These are phyloP conservation scores for Diaporthe vaccinii DNA, from an alignment of 2,329 filamentous ascomycete genomes.

Conservation along the genomic window DNA sequence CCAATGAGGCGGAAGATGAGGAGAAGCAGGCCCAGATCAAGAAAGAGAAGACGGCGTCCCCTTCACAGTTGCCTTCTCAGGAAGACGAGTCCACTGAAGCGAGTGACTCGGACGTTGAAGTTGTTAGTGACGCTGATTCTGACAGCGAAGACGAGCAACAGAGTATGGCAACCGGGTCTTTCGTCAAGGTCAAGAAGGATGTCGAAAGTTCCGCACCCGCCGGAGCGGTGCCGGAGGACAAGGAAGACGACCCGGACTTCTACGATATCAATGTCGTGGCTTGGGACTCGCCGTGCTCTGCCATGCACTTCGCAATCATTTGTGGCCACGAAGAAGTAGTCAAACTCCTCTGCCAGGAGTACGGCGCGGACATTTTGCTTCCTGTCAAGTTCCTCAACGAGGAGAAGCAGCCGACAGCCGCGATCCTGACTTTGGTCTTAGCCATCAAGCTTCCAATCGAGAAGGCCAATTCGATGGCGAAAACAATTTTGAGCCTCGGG, in stretches of 20 bases:
- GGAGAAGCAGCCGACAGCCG: conserved; percentile 64
- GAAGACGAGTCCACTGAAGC: conserved; percentile 52
- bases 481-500: conserved; percentile 76
- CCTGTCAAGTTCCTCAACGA: conserved; percentile 76
- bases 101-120: conserved; percentile 58
- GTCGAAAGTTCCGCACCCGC: conserved; percentile 46
- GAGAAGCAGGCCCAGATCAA: conserved; percentile 67
- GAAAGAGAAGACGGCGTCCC: conserved; percentile 47
- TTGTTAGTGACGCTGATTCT: conserved; percentile 58
- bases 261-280: conserved; percentile 84
- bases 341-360: conserved; percentile 75
- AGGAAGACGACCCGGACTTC: conserved; percentile 79
- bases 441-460: conserved; percentile 73
- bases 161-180: conserved; percentile 77
- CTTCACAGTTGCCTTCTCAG: conserved; percentile 45
- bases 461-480: conserved; percentile 74
- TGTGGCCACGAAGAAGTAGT: conserved; percentile 79
- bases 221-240: conserved; percentile 66
- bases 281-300: conserved; percentile 82
- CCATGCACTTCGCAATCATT: conserved; percentile 84
- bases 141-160: conserved; percentile 64
- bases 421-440: conserved; percentile 79
- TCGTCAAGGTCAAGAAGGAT: conserved; percentile 73
- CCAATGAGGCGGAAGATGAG: conserved; percentile 78
- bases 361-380: conserved; percentile 82